phyloP scores from a whole-genome alignment of 345 rosid species.

The Nasturtium officinale region DNA sequence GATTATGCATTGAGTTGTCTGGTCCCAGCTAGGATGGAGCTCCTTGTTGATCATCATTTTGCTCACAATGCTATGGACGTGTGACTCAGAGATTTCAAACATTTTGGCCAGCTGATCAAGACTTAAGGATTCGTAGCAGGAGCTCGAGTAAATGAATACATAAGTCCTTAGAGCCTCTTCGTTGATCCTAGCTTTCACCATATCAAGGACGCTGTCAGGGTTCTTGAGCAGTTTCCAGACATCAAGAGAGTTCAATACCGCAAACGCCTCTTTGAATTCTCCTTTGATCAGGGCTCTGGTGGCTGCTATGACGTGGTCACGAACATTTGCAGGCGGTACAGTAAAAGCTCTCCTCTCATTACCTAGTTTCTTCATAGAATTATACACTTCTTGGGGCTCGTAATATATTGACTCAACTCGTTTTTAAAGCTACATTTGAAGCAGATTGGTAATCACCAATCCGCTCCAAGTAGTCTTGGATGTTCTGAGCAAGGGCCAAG shows the following conservation, averaged over 20 bases:
- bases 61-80: slow-evolving; percentile 65
- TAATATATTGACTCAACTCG: slow-evolving; percentile 79
- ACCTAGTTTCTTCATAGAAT: slow-evolving; percentile 82
- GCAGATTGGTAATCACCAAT: slow-evolving; percentile 71
- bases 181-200: slow-evolving; percentile 76
- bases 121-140: slow-evolving; percentile 57
- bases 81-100: slow-evolving; percentile 66
- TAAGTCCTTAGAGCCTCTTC: slow-evolving; percentile 84
- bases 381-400: slow-evolving; percentile 87
- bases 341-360: slow-evolving; percentile 79
- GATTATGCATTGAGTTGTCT: slow-evolving; percentile 68
- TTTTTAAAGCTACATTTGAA: slow-evolving; percentile 70
- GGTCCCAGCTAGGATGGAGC: slow-evolving; percentile 72
- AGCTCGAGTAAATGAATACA: slow-evolving; percentile 62
- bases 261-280: slow-evolving; percentile 59
- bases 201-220: slow-evolving; percentile 55
- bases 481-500: too few species aligned
- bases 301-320: slow-evolving; percentile 89
- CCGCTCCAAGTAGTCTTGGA: too few species aligned
- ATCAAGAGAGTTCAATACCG: slow-evolving; percentile 66
- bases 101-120: slow-evolving; percentile 68
- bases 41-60: slow-evolving; percentile 71
- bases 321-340: slow-evolving; percentile 76
- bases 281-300: slow-evolving; percentile 74
- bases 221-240: slow-evolving; percentile 74